Percentiles rank a stretch among this genome's conserved stretches.
Evolutionary conservation across 345 rosid genomes (phyloP).

Genomic region (Rhodomyrtus tomentosa): DNA sequence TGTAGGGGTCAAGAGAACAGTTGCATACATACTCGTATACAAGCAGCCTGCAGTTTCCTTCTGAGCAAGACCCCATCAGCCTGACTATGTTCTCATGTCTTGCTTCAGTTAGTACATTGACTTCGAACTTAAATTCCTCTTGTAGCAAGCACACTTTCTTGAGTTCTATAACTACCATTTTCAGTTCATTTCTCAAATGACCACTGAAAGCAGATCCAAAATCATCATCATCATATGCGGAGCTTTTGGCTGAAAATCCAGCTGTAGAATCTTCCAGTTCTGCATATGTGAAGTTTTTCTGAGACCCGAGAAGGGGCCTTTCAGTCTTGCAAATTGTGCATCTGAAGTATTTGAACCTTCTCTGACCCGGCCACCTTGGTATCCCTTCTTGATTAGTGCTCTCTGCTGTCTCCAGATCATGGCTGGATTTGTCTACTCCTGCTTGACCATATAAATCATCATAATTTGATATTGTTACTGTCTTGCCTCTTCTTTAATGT

Average conservation of each 20-base stretch:
- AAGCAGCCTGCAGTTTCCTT: conserved; percentile 20
- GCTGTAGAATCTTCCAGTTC: conserved; percentile 25
- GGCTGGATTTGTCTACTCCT: not conserved
- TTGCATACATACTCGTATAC: conserved; percentile 23
- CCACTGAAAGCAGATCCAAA: conserved; percentile 6
- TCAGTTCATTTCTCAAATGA: conserved; percentile 8
- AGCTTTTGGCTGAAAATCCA: conserved; percentile 18
- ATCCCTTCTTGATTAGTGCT: not conserved
- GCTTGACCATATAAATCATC: not conserved
- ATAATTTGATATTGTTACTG: not conserved
- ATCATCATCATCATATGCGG: not conserved
- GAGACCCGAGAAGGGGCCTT: not conserved
- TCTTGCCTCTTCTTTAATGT: not conserved
- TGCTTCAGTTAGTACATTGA: conserved; percentile 6
- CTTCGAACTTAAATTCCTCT: conserved; percentile 7
- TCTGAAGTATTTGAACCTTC: not conserved
- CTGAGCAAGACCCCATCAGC: conserved; percentile 21
- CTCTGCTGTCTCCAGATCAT: not conserved
- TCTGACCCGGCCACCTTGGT: not conserved
- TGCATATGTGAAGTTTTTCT: conserved; percentile 10
- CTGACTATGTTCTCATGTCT: conserved; percentile 17
- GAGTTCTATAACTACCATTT: conserved; percentile 5
- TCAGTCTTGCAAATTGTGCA: conserved; percentile 16
- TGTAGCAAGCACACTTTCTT: not conserved
- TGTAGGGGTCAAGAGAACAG: conserved; percentile 12